Evolutionary conservation across 2,329 filamentous ascomycete species (phyloP).

Genomic region (Knoxdaviesia capensis): DNA sequence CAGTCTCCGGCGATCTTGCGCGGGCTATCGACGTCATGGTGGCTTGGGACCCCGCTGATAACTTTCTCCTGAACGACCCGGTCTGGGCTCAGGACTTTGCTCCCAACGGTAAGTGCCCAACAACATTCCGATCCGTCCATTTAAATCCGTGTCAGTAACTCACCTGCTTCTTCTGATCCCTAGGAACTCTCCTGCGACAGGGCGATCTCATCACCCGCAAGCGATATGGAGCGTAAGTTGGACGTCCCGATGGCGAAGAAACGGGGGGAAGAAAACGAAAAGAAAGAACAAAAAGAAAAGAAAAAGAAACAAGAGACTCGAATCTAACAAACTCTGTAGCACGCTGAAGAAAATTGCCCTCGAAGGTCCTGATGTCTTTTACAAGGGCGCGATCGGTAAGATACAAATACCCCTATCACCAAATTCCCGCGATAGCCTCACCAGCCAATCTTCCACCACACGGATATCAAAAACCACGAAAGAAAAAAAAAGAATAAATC

Average conservation of each 20-base stretch:
- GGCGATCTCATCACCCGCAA: slow-evolving; percentile 65
- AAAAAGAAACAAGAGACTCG: too few relatives aligned
- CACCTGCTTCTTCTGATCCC: slow-evolving; percentile 8
- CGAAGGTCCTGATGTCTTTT: slow-evolving; percentile 54
- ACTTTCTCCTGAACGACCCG: slow-evolving; percentile 57
- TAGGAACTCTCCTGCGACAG: slow-evolving; percentile 40
- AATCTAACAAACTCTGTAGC: slow-evolving; percentile 7
- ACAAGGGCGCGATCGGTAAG: slow-evolving; percentile 42
- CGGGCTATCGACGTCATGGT: slow-evolving; percentile 40
- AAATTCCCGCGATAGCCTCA: too few relatives aligned
- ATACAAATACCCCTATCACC: too few relatives aligned
- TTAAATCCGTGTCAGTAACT: slow-evolving; percentile 1
- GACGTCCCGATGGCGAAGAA: neutral
- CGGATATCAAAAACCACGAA: too few relatives aligned
- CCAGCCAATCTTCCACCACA: too few relatives aligned
- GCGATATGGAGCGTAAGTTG: slow-evolving; percentile 42
- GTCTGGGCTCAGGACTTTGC: slow-evolving; percentile 81
- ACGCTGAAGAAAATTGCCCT: slow-evolving; percentile 61
- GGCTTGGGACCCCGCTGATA: slow-evolving; percentile 8
- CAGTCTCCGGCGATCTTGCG: slow-evolving; percentile 52
- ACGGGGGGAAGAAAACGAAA: too few relatives aligned
- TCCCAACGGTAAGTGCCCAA: slow-evolving; percentile 32
- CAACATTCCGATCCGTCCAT: neutral
- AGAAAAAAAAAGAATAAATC: too few relatives aligned
- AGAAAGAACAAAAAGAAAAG: too few relatives aligned